These are phyloP conservation scores for Thelonectria olida DNA, from an alignment of 2,329 filamentous ascomycete genomes.

Conservation along the genomic window DNA sequence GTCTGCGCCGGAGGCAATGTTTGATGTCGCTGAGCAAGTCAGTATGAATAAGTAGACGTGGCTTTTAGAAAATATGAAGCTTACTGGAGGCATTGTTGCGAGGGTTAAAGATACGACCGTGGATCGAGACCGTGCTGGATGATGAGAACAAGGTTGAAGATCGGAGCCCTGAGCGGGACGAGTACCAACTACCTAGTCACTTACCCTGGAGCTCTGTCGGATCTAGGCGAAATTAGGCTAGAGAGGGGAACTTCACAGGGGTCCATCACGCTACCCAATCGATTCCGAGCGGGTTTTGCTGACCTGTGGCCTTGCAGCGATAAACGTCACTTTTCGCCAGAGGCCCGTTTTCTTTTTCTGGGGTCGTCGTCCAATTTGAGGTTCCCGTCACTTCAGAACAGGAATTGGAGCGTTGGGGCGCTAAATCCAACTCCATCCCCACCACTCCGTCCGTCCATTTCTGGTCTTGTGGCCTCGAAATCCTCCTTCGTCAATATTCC, in stretches of 20 bases:
- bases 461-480: constrained; percentile 5
- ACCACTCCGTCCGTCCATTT: constrained; percentile 18
- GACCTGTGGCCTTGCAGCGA: constrained; percentile 29
- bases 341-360: constrained; percentile 14
- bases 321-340: constrained; percentile 39
- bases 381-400: constrained; percentile 18
- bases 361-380: background rate
- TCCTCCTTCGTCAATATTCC: background rate
- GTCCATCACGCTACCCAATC: constrained; percentile 27
- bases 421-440: constrained; percentile 36
- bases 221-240: constrained; percentile 13
- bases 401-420: constrained; percentile 39
- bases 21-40: constrained; percentile 59
- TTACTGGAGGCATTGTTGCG: constrained; percentile 64
- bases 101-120: background rate
- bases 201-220: background rate
- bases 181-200: too few species aligned
- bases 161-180: too few species aligned
- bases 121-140: background rate
- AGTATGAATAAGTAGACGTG: constrained; percentile 13
- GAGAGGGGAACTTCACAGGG: background rate
- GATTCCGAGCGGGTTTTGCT: constrained; percentile 26
- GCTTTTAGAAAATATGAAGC: constrained; percentile 52
- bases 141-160: background rate
- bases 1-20: constrained; percentile 68